Percentiles rank a stretch among this genome's conserved stretches.
Conservation (phyloP, 495 filamentous ascomycete species). For the Cudoniella acicularis region DNA sequence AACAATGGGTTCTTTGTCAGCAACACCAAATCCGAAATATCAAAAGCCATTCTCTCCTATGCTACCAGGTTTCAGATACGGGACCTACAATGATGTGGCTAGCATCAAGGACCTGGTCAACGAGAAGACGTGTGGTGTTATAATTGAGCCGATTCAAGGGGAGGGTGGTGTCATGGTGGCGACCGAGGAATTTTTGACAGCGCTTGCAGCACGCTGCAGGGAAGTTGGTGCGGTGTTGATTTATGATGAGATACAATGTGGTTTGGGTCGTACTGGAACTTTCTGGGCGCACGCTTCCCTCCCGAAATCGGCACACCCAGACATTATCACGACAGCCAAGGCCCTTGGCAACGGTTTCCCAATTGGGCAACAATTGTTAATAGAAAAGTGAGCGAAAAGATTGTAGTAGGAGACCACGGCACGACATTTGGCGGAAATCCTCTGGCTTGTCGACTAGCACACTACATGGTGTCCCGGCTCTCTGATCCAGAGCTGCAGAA, state of each 20-base stretch:
- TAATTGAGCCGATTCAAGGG: constrained; percentile 96
- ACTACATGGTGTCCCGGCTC: constrained; percentile 76
- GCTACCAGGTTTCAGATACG: constrained; percentile 88
- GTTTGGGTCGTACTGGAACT: constrained; percentile 76
- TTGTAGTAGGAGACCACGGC: constrained; percentile 90
- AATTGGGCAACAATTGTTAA: constrained; percentile 89
- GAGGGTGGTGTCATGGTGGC: constrained; percentile 91
- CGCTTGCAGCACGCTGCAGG: constrained; percentile 74
- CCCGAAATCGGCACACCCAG: constrained; percentile 79
- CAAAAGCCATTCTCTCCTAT: constrained; percentile 92
- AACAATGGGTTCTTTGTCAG: constrained; percentile 87
- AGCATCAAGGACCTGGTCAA: constrained; percentile 70
- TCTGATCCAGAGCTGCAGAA: constrained; percentile 60
- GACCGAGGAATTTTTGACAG: constrained; percentile 71
- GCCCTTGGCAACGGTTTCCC: constrained; percentile 95
- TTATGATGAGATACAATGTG: constrained; percentile 97
- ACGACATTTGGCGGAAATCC: constrained; percentile 98
- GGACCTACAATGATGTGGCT: constrained; percentile 76
- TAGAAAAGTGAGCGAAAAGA: constrained; percentile 70
- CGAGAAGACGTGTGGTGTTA: constrained; percentile 85
- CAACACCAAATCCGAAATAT: constrained; percentile 98
- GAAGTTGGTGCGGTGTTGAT: constrained; percentile 86
- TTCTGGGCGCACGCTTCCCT: constrained; percentile 83
- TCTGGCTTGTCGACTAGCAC: constrained; percentile 75
- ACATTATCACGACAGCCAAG: constrained; percentile 91